Base-by-base conservation (phyloP, 495 filamentous ascomycete species). In the Hyaloscypha variabilis region DNA sequence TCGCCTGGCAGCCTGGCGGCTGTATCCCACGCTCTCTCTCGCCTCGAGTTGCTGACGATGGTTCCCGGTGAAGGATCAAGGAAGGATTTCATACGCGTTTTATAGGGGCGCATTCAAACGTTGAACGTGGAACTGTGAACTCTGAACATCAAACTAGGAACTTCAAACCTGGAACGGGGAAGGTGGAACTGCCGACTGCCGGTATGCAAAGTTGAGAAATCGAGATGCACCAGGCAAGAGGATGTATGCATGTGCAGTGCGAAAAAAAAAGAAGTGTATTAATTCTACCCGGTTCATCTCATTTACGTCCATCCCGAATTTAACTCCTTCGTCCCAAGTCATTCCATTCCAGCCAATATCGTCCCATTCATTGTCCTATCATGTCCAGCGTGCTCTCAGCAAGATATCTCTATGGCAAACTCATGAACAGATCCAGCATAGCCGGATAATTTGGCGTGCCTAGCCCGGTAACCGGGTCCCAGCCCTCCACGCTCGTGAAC, bases 401-500 rank as follows among this genome's bases (percentile, higher is more conserved):
- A 46, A 19, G 17, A 11, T 17, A 46, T 19, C 39, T 58, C 54
- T 58, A 67, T 24, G 65, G 65, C 52, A 67, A 46, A 2, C 58
- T 52, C 77, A 84, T 76, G 54, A 82, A 83, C 42, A 78, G 67
- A 60, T 78, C 73, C 70, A 83, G 63, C 65, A 67, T 67, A 13
- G 26, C 25, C 1, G 59, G 54, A 53, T 49, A 67, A 56, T 66
- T 60, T 17, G 64, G 64, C 14, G 64, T 66, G 13, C 64, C 64
- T 24, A 66, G n/a, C 8, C 64, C 64, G 5, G 64, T 66, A 17
- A 66, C 64, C 14, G 64, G 64, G 59, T 66, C 64, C 64, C 64
- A 66, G 1, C 64, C 64, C 6, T 19, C 84, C 84, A 65, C 76
- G 8, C 80, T 80, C 25, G 65, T 65, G 69, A 90, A 90, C 0